Percentiles rank a stretch among this genome's conserved stretches.
These are phyloP conservation scores for Blastomyces emzantsi DNA, from an alignment of 2,329 filamentous ascomycete species.

Conservation along the genomic window DNA sequence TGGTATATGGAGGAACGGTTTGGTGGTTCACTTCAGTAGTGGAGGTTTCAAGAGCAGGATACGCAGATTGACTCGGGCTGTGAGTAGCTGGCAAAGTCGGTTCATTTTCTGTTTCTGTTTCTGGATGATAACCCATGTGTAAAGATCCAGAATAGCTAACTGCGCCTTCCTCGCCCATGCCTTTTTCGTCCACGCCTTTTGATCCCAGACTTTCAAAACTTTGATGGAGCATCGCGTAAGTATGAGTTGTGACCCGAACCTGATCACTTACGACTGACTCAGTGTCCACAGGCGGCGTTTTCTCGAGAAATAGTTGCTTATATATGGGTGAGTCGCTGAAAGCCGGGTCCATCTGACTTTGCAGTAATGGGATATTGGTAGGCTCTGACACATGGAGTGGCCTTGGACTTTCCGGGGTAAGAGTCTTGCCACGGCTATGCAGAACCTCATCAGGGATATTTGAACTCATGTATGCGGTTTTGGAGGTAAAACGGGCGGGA, in stretches of 20 bases:
- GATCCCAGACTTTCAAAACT: constrained; percentile 9
- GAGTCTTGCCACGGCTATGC: constrained; percentile 56
- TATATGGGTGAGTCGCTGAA: constrained; percentile 59
- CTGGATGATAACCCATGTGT: constrained; percentile 19
- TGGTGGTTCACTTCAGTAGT: constrained; percentile 18
- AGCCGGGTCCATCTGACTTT: constrained; percentile 62
- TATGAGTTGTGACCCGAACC: constrained; percentile 11
- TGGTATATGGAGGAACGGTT: constrained; percentile 18
- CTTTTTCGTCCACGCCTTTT: constrained; percentile 11
- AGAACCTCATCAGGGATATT: constrained; percentile 40
- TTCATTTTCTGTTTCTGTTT: constrained; percentile 21
- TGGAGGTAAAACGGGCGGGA: neutral
- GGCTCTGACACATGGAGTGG: constrained; percentile 60
- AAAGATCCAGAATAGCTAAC: constrained; percentile 28
- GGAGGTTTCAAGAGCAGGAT: constrained; percentile 16
- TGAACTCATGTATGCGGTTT: constrained; percentile 44
- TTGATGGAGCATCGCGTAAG: constrained; percentile 13
- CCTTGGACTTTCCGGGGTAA: constrained; percentile 62
- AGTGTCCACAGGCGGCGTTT: constrained; percentile 16
- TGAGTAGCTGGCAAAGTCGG: constrained; percentile 21
- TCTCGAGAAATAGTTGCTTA: constrained; percentile 33
- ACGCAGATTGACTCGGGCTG: constrained; percentile 17
- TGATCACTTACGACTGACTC: constrained; percentile 7
- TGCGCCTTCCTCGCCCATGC: constrained; percentile 20
- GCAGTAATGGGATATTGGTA: constrained; percentile 59